These are phyloP conservation scores for Rozella allomycis DNA, from an alignment of 371 early-diverging fungal species.

Conservation along the genomic window DNA sequence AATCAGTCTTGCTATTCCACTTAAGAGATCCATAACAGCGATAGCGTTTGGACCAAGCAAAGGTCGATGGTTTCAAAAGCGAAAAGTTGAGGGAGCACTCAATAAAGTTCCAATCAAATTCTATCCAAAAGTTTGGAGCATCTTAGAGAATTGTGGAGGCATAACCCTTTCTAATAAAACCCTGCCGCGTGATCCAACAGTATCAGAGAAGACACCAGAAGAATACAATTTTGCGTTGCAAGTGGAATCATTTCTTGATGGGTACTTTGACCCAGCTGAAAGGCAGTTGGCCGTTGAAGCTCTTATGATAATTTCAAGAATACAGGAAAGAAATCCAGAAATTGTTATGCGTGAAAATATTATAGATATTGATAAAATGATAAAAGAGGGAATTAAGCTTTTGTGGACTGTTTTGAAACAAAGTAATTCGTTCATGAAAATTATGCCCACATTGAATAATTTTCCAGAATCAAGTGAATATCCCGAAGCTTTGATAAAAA, in stretches of 20 bases:
- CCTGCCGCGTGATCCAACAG: slow-evolving; percentile 54
- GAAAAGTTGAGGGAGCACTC: slow-evolving; percentile 62
- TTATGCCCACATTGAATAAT: no score
- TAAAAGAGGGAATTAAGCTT: slow-evolving; percentile 34
- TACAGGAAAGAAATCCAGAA: slow-evolving; percentile 39
- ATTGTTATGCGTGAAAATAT: slow-evolving; percentile 23
- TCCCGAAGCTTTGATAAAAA: slow-evolving; percentile 32
- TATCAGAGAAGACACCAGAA: slow-evolving; percentile 62
- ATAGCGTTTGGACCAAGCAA: slow-evolving; percentile 25
- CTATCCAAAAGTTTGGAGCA: slow-evolving; percentile 50
- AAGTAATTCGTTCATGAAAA: neutral
- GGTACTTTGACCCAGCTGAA: slow-evolving; percentile 57
- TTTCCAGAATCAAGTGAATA: neutral
- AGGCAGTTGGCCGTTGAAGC: slow-evolving; percentile 54
- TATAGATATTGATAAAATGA: slow-evolving; percentile 34
- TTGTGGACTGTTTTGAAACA: slow-evolving; percentile 37
- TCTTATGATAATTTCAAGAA: slow-evolving; percentile 36
- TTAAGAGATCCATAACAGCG: no score
- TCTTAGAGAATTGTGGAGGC: slow-evolving; percentile 28
- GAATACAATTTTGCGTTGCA: slow-evolving; percentile 47
- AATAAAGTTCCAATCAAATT: slow-evolving; percentile 55
- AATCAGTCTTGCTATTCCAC: no score
- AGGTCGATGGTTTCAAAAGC: slow-evolving; percentile 52
- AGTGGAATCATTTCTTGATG: slow-evolving; percentile 44
- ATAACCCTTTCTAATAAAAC: slow-evolving; percentile 24